Evolutionary conservation across 352 stramenopile genomes (phyloP), one percentile per base, ranked within the genome.

Genomic region (Pythium oligandrum): DNA sequence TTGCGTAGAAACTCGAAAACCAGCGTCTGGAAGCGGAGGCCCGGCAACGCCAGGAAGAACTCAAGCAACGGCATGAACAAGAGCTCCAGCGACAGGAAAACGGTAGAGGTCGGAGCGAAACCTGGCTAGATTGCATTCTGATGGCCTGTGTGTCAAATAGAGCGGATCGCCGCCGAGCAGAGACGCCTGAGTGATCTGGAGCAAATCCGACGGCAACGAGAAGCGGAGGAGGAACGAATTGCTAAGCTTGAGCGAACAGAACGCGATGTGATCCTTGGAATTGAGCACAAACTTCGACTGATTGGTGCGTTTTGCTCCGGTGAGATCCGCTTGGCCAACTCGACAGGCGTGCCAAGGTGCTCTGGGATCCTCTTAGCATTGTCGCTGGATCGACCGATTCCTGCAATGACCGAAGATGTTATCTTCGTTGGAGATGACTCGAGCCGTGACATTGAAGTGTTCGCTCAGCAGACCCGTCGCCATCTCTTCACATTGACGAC

Each of bases 1-100:
- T 26, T 26, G 17, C 43, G 43, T 61, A 90, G 80, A 88, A 88
- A 83, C 49, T 88, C 11, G 78, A 88, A 56, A 84, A 88, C 40
- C 63, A 88, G 57, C 77, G 64, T 7, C 59, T 90, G 44, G 73
- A 87, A 48, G 69, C 80, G 32, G 75, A 80, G 17, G 75, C 75
- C 37, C 61, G 65, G 8, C 53, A 71, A 30, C 68, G 68, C 0
- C 74, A 83, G 38, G 70, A 86, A 40, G 73, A 83, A 26, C 53
- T 75, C 1, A 62, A 49, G 17, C 42, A 57, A 4, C 61, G 76
- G 32, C 68, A 76, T 7, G 78, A 85, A 48, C 55, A 61, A 0
- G 78, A 88, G 42, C 61, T 45, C 11, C 55, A 86, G 53, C 69
- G 62, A 4, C 54, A 70, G 17, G 68, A 86, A 58, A 46, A 73